A percentile compares a stretch with the other conserved stretches of the same genome.
phyloP scores from a whole-genome alignment of 768 basidiomycete species.

The Auriscalpium microsporum region DNA sequence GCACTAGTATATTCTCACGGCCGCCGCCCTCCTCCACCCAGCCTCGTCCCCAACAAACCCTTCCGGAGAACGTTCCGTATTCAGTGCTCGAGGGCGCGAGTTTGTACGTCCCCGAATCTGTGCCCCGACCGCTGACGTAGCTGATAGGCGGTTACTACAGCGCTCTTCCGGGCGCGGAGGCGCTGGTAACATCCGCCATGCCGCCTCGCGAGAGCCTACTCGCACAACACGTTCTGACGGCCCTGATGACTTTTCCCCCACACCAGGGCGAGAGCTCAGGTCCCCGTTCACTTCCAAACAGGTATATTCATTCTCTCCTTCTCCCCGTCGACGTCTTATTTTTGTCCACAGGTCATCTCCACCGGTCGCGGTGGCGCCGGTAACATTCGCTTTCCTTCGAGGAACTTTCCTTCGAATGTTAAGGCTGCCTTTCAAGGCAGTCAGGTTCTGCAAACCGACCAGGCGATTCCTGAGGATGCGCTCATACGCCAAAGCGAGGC shows the following conservation, averaged over 20 bases:
- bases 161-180: slow-evolving; percentile 7
- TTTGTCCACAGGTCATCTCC: not conserved
- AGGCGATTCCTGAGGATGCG: not conserved
- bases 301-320: not conserved
- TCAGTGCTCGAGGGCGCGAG: not conserved
- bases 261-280: not conserved
- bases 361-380: slow-evolving; percentile 10
- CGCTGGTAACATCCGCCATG: slow-evolving; percentile 2
- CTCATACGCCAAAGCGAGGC: not conserved
- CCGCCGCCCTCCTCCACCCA: no score
- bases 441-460: not conserved
- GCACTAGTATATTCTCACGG: no score
- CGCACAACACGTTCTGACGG: not conserved
- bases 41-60: no score
- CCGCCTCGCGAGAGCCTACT: not conserved
- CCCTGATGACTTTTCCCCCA: not conserved
- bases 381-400: not conserved
- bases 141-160: not conserved
- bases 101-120: not conserved
- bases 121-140: not conserved
- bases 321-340: not conserved
- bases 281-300: not conserved
- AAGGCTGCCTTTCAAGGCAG: not conserved
- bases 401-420: not conserved
- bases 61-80: not conserved